These are phyloP conservation scores for Colletotrichum limetticola DNA, from an alignment of 2,329 filamentous ascomycete genomes.

Conservation along the genomic window DNA sequence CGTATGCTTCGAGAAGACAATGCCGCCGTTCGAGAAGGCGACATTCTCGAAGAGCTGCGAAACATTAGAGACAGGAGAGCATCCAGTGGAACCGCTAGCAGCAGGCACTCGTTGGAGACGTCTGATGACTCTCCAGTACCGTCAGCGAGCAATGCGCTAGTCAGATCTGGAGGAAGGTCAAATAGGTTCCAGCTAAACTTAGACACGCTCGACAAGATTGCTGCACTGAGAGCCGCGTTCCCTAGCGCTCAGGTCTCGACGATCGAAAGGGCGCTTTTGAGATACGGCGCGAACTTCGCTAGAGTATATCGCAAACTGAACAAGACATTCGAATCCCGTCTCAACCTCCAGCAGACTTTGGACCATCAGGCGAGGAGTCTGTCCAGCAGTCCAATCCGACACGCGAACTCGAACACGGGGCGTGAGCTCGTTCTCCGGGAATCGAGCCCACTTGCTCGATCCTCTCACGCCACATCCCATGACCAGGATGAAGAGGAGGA, in stretches of 20 bases:
- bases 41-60: conserved; percentile 32
- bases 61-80: conserved; percentile 12
- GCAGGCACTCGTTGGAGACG: not conserved
- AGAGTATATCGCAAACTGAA: conserved; percentile 51
- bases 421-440: conserved; percentile 9
- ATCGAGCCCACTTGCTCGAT: not conserved
- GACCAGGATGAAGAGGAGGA: not conserved
- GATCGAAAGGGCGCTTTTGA: conserved; percentile 49
- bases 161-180: not conserved
- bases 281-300: conserved; percentile 47
- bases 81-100: not conserved
- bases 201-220: conserved; percentile 45
- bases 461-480: not conserved
- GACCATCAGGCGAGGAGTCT: conserved; percentile 36
- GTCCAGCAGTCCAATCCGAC: conserved; percentile 17
- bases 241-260: conserved; percentile 49
- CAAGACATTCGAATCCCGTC: conserved; percentile 37
- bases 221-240: conserved; percentile 55
- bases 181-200: not conserved
- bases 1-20: conserved; percentile 54
- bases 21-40: conserved; percentile 40
- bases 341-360: conserved; percentile 47
- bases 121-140: not conserved
- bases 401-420: not conserved
- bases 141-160: conserved; percentile 17